Conservation (phyloP, 164 flowering plant species). For the Berberis thunbergii region DNA sequence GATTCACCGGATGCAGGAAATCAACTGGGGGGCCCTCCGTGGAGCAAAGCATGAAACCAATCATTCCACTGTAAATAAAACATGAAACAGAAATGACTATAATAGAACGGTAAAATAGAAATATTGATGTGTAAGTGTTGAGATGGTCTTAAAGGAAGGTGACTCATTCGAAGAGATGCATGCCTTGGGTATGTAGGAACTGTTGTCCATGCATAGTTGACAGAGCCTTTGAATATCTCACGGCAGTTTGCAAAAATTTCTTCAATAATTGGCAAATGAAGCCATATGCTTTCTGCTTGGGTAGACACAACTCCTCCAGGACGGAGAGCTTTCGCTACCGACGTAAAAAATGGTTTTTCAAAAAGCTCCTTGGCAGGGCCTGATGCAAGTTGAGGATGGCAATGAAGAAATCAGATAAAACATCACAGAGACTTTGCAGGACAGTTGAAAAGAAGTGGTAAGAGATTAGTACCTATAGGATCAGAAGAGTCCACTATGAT, state of each 20-base stretch:
- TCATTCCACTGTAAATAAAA: slow-evolving; percentile 43
- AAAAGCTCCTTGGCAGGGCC: slow-evolving; percentile 49
- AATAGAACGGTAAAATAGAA: not conserved
- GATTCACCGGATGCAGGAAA: slow-evolving; percentile 50
- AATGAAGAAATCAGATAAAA: not conserved
- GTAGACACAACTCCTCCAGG: slow-evolving; percentile 58
- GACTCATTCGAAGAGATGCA: not conserved
- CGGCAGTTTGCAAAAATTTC: slow-evolving; percentile 27
- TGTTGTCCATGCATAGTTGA: slow-evolving; percentile 61
- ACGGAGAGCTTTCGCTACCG: slow-evolving; percentile 45
- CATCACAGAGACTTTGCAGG: not conserved
- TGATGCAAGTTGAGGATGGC: slow-evolving; percentile 10
- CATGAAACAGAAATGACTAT: not conserved
- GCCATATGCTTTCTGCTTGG: slow-evolving; percentile 60
- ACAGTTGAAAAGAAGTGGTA: not conserved
- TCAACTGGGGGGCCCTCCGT: slow-evolving; percentile 57
- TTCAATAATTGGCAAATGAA: slow-evolving; percentile 28
- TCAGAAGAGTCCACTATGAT: slow-evolving; percentile 98
- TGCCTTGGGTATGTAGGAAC: slow-evolving; percentile 60
- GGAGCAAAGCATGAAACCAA: slow-evolving; percentile 72
- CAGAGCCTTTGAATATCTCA: slow-evolving; percentile 50
- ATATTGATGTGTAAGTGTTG: not conserved
- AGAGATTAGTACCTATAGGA: slow-evolving; percentile 42
- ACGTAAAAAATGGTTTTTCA: slow-evolving; percentile 32
- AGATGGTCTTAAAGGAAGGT: not conserved